phyloP scores from a whole-genome alignment of 768 basidiomycete species.

The Naganishia kalamii region DNA sequence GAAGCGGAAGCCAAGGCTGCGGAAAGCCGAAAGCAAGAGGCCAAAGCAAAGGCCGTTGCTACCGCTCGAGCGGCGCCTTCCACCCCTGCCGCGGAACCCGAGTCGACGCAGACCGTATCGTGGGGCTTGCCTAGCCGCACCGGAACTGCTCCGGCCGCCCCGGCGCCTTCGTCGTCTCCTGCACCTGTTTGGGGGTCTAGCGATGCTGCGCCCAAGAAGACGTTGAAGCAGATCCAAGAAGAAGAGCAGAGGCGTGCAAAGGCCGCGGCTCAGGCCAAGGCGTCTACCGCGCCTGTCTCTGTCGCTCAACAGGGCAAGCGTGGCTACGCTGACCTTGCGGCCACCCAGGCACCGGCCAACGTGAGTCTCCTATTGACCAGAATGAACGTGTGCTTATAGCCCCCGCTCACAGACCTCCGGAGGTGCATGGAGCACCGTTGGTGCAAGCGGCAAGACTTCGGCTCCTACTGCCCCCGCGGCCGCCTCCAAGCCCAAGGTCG shows the following conservation, averaged over 20 bases:
- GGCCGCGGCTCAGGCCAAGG: slow-evolving; percentile 47
- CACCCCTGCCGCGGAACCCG: slow-evolving; percentile 48
- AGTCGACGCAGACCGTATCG: slow-evolving; percentile 28
- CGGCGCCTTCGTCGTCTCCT: slow-evolving; percentile 22
- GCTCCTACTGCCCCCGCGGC: slow-evolving; percentile 38
- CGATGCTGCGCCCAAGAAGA: slow-evolving; percentile 64
- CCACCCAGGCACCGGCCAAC: slow-evolving; percentile 52
- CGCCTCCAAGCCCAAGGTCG: slow-evolving; percentile 40
- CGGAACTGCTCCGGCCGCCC: slow-evolving; percentile 31
- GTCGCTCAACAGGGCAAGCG: slow-evolving; percentile 51
- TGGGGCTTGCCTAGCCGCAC: slow-evolving; percentile 44
- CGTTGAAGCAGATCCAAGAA: slow-evolving; percentile 98
- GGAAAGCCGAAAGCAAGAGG: slow-evolving; percentile 64
- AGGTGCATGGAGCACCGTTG: slow-evolving; percentile 77
- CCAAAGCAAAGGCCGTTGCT: slow-evolving; percentile 55
- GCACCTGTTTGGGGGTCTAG: slow-evolving; percentile 55
- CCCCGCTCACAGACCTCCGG: slow-evolving; percentile 47
- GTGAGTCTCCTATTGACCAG: slow-evolving; percentile 13
- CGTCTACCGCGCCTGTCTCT: slow-evolving; percentile 23
- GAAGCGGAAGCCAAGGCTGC: slow-evolving; percentile 78
- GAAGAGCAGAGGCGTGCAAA: slow-evolving; percentile 88
- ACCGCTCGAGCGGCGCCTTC: too few species aligned
- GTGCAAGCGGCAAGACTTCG: slow-evolving; percentile 55
- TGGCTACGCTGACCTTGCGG: slow-evolving; percentile 71
- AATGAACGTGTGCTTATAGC: slow-evolving; percentile 20